Conservation (phyloP, 495 filamentous ascomycete species). For the Durotheca rogersii region DNA sequence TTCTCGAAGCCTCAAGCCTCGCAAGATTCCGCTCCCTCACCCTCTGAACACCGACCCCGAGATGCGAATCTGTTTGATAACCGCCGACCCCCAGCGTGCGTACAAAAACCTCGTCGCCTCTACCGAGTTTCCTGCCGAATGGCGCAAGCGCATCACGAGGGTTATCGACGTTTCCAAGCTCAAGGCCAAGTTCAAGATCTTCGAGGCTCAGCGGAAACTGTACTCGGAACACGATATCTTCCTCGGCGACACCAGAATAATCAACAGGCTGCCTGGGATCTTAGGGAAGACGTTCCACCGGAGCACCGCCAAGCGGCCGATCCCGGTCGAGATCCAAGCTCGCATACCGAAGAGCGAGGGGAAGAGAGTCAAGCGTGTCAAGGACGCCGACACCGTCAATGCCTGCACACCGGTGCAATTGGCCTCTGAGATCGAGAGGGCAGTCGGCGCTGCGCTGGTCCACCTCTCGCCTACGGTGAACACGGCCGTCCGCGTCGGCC, state of each 20-base stretch:
- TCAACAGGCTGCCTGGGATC: conserved; percentile 69
- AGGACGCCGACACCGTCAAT: conserved; percentile 43
- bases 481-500: conserved; percentile 69
- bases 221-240: conserved; percentile 81
- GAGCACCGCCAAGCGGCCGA: conserved; percentile 72
- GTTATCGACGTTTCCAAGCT: conserved; percentile 84
- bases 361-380: conserved; percentile 59
- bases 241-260: conserved; percentile 79
- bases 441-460: conserved; percentile 67
- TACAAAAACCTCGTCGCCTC: conserved; percentile 85
- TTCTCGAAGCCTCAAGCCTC: conserved; percentile 74
- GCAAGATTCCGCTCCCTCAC: conserved; percentile 61
- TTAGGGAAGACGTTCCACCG: conserved; percentile 90
- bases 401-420: conserved; percentile 27
- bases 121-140: conserved; percentile 69
- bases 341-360: conserved; percentile 64
- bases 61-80: conserved; percentile 36
- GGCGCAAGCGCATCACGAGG: conserved; percentile 71
- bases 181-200: conserved; percentile 79
- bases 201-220: conserved; percentile 83
- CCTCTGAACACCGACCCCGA: conserved; percentile 57
- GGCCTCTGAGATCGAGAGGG: conserved; percentile 37
- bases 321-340: conserved; percentile 73
- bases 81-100: conserved; percentile 73
- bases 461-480: conserved; percentile 66